Base-by-base conservation (phyloP, 1,139 yeast genomes). In the Nakaseomyces sp. region DNA sequence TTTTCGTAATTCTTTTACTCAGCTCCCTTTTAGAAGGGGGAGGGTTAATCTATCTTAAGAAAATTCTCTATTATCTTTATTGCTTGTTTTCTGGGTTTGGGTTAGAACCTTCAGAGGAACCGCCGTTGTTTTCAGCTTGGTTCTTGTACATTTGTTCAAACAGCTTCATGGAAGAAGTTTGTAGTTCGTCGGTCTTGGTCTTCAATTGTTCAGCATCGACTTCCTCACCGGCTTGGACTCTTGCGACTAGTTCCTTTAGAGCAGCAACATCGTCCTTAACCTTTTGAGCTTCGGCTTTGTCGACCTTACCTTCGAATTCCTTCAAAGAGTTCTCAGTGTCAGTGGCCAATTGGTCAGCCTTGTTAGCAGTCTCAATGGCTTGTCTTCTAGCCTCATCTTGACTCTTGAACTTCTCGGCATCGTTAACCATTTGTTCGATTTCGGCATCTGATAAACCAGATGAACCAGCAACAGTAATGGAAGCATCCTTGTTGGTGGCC, bases 391-490 rank as follows among this genome's bases (percentile, higher is more conserved):
- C 89, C 76, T 88, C 85, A 74, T 91, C 98, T 64, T 89, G 82
- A 67, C 88, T 95, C 69, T 93, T 93, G 78, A 78, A 89, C 76
- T 87, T 87, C 76, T 91, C 97, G 61, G 97, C 98, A 65, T 91
- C 98, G 73, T 77, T 82, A 56, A 91, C 95, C 97, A 91, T 91
- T 77, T 86, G 84, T 76, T 89, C 96, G 63, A 91, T 91, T 75
- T 91, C 98, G 54, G 91, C 65, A 63, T 91, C 97, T 56, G 95
- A 83, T 62, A 91, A 77, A 72, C 98, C 98, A 46, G 97, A 89
- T 46, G 96, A 86, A 56, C 96, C 97, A 55, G 97, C 97, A 67
- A 91, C 97, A 51, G 97, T 89, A 74, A 91, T 89, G 54, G 96
- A 86, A 61, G 96, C 95, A 68, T 91, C 97, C 81, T 89, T 88